Evolutionary conservation across 345 rosid genomes (phyloP).

Genomic region (Arabis hirsuta): DNA sequence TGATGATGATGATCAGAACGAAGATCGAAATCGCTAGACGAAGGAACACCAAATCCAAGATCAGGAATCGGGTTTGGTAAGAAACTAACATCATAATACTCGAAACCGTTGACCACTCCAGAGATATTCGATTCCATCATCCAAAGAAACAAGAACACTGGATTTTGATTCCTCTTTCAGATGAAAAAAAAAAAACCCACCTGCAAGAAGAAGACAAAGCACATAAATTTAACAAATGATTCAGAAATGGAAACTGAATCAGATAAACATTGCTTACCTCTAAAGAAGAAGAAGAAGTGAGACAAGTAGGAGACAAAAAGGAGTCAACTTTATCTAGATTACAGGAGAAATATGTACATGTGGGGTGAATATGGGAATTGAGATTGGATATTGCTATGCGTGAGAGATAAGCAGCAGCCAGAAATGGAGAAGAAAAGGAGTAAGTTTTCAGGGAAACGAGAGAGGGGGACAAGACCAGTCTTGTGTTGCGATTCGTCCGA

Average conservation of each 20-base stretch:
- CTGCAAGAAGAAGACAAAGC: background rate
- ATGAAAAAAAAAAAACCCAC: background rate
- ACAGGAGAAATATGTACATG: background rate
- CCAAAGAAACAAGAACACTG: background rate
- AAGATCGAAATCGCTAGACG: conserved; percentile 37
- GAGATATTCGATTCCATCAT: conserved; percentile 39
- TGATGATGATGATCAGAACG: background rate
- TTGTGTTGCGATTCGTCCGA: conserved; percentile 37
- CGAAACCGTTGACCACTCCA: conserved; percentile 38
- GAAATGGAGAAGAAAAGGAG: background rate
- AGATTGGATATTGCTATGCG: conserved; percentile 10
- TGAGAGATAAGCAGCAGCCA: conserved; percentile 15
- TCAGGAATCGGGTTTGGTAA: conserved; percentile 29
- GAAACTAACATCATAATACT: conserved; percentile 41
- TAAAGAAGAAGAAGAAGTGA: conserved; percentile 20
- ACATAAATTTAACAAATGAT: background rate
- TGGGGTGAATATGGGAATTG: background rate
- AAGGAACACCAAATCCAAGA: conserved; percentile 45
- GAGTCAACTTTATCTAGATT: background rate
- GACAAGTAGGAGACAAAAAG: conserved; percentile 8
- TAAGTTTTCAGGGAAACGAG: conserved; percentile 29
- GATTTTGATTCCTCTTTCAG: background rate
- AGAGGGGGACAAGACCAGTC: conserved; percentile 41
- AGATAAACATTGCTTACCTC: conserved; percentile 23
- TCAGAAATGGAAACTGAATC: conserved; percentile 8